Conservation (phyloP, 306 rosid genomes). For the Lathyrus tuberosus region DNA sequence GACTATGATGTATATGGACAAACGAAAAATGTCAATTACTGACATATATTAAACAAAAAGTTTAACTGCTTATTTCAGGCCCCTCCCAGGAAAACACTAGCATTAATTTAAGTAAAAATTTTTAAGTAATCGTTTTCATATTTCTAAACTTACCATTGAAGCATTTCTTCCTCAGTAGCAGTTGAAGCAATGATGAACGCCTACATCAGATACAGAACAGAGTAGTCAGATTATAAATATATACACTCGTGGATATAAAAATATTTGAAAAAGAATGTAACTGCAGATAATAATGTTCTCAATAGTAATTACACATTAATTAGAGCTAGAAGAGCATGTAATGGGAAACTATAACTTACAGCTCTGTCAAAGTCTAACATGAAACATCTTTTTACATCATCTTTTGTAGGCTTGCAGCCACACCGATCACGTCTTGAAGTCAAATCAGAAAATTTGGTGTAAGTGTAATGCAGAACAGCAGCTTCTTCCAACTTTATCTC, state of each 20-base stretch:
- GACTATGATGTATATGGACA: neutral
- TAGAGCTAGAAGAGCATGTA: conserved; percentile 8
- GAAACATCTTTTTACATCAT: conserved; percentile 71
- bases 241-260: neutral
- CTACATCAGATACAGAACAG: conserved; percentile 49
- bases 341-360: conserved; percentile 46
- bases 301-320: neutral
- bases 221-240: conserved; percentile 29
- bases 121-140: neutral
- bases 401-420: conserved; percentile 71
- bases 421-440: conserved; percentile 70
- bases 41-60: conserved; percentile 21
- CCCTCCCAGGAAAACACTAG: neutral
- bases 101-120: neutral
- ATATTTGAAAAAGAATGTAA: conserved; percentile 22
- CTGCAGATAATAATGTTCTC: conserved; percentile 26
- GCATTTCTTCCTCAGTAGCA: conserved; percentile 97
- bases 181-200: conserved; percentile 98
- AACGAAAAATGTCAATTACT: neutral
- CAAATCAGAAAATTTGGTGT: conserved; percentile 65
- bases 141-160: conserved; percentile 65
- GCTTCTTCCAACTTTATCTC: conserved; percentile 53
- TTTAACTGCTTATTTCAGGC: conserved; percentile 7
- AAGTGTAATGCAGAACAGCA: conserved; percentile 64
- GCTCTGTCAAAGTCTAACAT: conserved; percentile 70